A percentile compares a stretch with the other conserved stretches of the same genome.
Evolutionary conservation across 345 rosid species (phyloP).

Genomic region (Heritiera fomes): DNA sequence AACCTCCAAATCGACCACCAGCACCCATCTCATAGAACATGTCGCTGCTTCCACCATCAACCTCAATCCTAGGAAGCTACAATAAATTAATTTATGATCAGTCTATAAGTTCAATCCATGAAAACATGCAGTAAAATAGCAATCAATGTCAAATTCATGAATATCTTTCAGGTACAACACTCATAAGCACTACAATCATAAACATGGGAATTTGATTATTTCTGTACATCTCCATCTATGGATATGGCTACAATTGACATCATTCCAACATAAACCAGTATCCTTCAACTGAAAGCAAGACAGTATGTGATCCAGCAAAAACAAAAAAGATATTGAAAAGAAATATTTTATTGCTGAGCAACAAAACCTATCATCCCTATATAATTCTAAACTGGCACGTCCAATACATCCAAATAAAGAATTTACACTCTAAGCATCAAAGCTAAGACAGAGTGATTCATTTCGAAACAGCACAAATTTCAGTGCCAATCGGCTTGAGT

Average conservation of each 20-base stretch:
- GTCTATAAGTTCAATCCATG: constrained; percentile 2
- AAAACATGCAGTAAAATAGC: not conserved
- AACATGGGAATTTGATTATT: not conserved
- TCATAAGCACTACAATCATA: not conserved
- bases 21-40: constrained; percentile 6
- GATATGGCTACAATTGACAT: not conserved
- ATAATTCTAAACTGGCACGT: not conserved
- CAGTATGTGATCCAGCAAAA: not conserved
- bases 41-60: not conserved
- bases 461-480: not conserved
- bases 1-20: constrained; percentile 11
- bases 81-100: not conserved
- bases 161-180: not conserved
- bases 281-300: not conserved
- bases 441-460: not conserved
- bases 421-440: not conserved
- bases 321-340: not conserved
- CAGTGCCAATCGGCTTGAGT: not conserved
- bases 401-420: not conserved
- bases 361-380: not conserved
- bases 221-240: not conserved
- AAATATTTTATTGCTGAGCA: not conserved
- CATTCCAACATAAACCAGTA: not conserved
- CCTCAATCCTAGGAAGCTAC: constrained; percentile 17
- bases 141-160: constrained; percentile 3